phyloP scores from a whole-genome alignment of 805 yeast species.

The Starmerella sirachaensis region DNA sequence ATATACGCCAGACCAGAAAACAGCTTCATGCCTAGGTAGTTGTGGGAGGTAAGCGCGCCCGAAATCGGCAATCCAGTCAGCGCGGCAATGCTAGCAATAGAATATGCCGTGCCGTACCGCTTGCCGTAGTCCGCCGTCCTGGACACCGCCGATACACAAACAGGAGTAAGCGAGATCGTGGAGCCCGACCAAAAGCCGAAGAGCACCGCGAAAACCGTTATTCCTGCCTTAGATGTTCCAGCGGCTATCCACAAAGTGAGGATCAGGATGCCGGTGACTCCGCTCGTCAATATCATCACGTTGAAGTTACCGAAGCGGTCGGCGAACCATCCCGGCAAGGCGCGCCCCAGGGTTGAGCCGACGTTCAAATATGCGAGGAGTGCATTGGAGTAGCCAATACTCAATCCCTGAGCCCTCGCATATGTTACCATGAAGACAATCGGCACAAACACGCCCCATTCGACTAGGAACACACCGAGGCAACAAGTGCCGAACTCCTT shows the following conservation, averaged over 20 bases:
- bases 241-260: constrained; percentile 59
- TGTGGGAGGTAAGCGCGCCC: constrained; percentile 26
- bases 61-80: constrained; percentile 33
- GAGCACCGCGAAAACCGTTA: constrained; percentile 42
- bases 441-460: constrained; percentile 42
- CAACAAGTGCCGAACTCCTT: constrained; percentile 24
- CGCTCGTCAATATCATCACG: constrained; percentile 39
- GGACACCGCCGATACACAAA: constrained; percentile 53
- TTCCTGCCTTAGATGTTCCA: constrained; percentile 32
- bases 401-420: constrained; percentile 40
- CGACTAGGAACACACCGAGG: constrained; percentile 31
- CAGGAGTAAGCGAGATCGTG: constrained; percentile 54
- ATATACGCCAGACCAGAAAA: constrained; percentile 27
- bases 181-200: constrained; percentile 23
- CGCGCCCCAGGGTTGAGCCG: constrained; percentile 43
- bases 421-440: constrained; percentile 48
- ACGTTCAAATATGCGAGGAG: constrained; percentile 40
- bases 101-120: constrained; percentile 56
- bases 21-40: constrained; percentile 27
- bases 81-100: constrained; percentile 31
- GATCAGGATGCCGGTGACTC: constrained; percentile 32
- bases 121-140: constrained; percentile 54
- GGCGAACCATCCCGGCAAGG: constrained; percentile 45
- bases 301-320: constrained; percentile 47
- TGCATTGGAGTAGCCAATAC: constrained; percentile 26